Evolutionary conservation across 2,329 filamentous ascomycete species (phyloP).

Genomic region (Fusarium veterinarium): DNA sequence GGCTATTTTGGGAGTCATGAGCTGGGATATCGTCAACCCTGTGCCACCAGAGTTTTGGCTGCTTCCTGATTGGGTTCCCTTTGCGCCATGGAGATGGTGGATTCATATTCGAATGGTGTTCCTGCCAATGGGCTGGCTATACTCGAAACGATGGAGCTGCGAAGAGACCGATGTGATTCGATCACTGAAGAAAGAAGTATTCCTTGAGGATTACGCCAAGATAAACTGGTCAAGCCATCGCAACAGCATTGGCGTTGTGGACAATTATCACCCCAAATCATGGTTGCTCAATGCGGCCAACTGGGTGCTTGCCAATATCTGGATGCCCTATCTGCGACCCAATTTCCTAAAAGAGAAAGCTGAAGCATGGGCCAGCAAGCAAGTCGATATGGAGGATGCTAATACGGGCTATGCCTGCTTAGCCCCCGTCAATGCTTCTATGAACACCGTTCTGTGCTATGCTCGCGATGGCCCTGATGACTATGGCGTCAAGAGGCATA

Average conservation of each 20-base stretch:
- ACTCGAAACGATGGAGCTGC: conserved; percentile 83
- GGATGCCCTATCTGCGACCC: conserved; percentile 80
- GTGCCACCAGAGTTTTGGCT: conserved; percentile 95
- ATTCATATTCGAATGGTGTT: conserved; percentile 99
- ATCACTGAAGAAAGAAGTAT: conserved; percentile 82
- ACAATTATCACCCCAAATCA: conserved; percentile 95
- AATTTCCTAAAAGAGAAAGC: conserved; percentile 74
- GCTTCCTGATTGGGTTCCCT: conserved; percentile 88
- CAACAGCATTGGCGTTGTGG: conserved; percentile 80
- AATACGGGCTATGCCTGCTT: conserved; percentile 91
- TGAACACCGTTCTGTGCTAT: conserved; percentile 91
- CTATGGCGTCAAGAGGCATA: conserved; percentile 77
- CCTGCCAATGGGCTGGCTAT: conserved; percentile 89
- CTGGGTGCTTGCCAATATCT: conserved; percentile 82
- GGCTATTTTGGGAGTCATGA: conserved; percentile 80
- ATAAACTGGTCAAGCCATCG: conserved; percentile 84
- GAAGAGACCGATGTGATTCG: conserved; percentile 80
- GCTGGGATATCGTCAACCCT: conserved; percentile 95
- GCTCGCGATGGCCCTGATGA: conserved; percentile 84
- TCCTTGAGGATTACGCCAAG: conserved; percentile 78
- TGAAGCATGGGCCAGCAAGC: conserved; percentile 82
- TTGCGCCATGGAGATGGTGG: conserved; percentile 96
- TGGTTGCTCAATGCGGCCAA: conserved; percentile 84
- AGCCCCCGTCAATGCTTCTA: conserved; percentile 87
- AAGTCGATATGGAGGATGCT: conserved; percentile 90